phyloP scores from a whole-genome alignment of 2,329 filamentous ascomycete genomes.

The Neopestalotiopsis clavispora region DNA sequence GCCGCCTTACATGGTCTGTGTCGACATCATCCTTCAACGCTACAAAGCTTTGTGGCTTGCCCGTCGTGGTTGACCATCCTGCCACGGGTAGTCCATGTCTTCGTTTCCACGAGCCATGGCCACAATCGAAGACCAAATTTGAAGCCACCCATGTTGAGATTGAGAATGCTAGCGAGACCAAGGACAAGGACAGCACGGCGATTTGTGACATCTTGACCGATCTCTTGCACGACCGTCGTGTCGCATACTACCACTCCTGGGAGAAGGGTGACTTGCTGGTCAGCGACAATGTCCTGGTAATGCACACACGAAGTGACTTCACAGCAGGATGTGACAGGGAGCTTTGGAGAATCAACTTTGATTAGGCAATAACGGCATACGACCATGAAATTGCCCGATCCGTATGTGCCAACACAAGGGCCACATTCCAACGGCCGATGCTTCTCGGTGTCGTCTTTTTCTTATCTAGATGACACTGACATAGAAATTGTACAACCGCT shows the following conservation, averaged over 20 bases:
- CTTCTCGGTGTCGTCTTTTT: no score
- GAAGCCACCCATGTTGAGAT: conserved; percentile 41
- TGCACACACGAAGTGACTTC: conserved; percentile 56
- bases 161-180: conserved; percentile 18
- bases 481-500: no score
- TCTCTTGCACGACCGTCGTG: conserved; percentile 53
- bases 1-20: conserved; percentile 52
- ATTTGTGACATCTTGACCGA: conserved; percentile 46
- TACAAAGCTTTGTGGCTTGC: conserved; percentile 47
- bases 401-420: no score
- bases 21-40: conserved; percentile 52
- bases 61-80: conserved; percentile 50
- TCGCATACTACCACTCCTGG: conserved; percentile 56
- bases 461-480: no score
- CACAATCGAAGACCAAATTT: conserved; percentile 54
- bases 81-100: conserved; percentile 51
- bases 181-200: conserved; percentile 32
- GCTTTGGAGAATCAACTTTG: conserved; percentile 57
- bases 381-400: no score
- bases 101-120: conserved; percentile 61
- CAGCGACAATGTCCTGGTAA: conserved; percentile 54
- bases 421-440: no score
- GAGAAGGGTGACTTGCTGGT: conserved; percentile 59
- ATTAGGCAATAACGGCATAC: conserved; percentile 32
- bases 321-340: conserved; percentile 48